Evolutionary conservation across 164 flowering plant genomes (phyloP), one percentile per base, ranked within the genome.

Genomic region (Litsea cubeba): DNA sequence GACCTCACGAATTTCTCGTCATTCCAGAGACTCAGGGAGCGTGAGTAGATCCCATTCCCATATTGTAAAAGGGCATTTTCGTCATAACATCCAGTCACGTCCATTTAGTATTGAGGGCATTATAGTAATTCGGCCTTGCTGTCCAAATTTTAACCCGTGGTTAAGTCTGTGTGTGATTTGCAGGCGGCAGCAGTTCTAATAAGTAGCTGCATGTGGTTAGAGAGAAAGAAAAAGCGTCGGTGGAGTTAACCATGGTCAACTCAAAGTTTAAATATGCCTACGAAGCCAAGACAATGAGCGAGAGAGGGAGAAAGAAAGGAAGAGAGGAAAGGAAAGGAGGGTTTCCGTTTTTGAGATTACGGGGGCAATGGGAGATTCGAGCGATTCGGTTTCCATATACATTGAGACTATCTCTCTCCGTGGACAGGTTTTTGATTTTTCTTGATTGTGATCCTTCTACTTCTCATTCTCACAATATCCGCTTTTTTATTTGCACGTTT

Each of bases 351-450:
- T 14, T 40, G 17, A 10, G 68, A 65, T 10, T 0, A 18, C 10
- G 28, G 15, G 72, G 79, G 89, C 82, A 84, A 90, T 88, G 93
- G 85, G 76, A 3, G 91, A 86, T 6, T 87, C 90, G 0, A 86
- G 79, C 71, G 90, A 84, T 69, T 84, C 88, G 69, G 85, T 90
- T 78, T 84, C 92, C 46, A 70, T 92, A 23, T 87, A 89, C 74
- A 81, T 88, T 82, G 97, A 90, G 72, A 89, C 82, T 73, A 87
- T 88, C 85, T 86, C 87, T 78, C 93, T 90, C 25, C 89, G 92
- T 54, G 95, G 97, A 76, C 83, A 92, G 92, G 97, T 90, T 65
- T 90, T 65, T 25, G 49, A 30, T 65, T 15, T 17, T 30, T 65
- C 69, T 11, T 12, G 5, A 8, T 17, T 15, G 3, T 65, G 14